Base-by-base conservation (phyloP, 208 protist genomes). In the Kentomonas sorsogonicus region DNA sequence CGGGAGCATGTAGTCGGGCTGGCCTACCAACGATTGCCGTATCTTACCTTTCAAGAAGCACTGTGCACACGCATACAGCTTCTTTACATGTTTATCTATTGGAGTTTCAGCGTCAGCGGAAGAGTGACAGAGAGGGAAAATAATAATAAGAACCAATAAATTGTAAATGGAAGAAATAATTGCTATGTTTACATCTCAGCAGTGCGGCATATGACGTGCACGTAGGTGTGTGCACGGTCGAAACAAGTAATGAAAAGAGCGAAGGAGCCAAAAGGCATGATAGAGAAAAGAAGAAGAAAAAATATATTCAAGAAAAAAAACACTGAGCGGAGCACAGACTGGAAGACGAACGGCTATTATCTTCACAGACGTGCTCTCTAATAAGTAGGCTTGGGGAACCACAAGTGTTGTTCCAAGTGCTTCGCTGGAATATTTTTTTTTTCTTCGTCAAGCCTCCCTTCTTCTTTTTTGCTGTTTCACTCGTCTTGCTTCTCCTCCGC, bases 271-370 rank as follows among this genome's bases (percentile, higher is more conserved):
- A 73, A 23, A 33, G 22, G 5, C 31, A 23, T 51, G 20, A 44
- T 20, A 5, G 31, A 29, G 16, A 60, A 48, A 20, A 63, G 15
- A 38, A 57, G 43, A 53, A 57, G 43, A 51, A 53, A 68, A 60
- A 52, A 44, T 27, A 54, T 31, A 51, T 18, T 53, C 34, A 53
- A 31, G 22, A 41, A 31, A 47, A 26, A 46, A 3, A 20, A 55
- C 1, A 41, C 15, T 22, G 13, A 47, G 4, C 9, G 36, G 9
- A 58, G 13, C 40, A 45, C 20, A 29, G 9, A 29, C 6, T 16
- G 5, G 6, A 3, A 25, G 9, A 45, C 40, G 5, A 45, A 45
- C 5, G 16, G 40, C 16, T n/a, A n/a, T n/a, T n/a, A n/a, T n/a
- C n/a, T n/a, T n/a, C n/a, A n/a, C n/a, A n/a, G n/a, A n/a, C n/a